phyloP scores from a whole-genome alignment of 352 stramenopile genomes.

The Pythium monospermum region DNA sequence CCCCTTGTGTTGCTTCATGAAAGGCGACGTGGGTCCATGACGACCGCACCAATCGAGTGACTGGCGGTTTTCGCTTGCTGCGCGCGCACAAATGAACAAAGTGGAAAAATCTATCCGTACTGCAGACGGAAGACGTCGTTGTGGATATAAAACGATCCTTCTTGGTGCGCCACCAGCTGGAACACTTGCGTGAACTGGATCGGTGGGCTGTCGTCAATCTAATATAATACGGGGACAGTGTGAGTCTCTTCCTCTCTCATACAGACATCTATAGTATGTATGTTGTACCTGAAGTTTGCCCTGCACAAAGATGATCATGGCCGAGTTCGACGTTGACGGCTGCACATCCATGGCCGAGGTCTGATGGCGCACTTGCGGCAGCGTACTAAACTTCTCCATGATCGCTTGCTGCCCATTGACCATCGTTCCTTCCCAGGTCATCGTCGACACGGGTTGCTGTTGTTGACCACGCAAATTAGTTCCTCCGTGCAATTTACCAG shows the following conservation, averaged over 20 bases:
- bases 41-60: no score
- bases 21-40: no score
- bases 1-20: not conserved
- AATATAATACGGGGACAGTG: not conserved
- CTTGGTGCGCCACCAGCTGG: slow-evolving; percentile 91
- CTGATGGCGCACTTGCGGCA: slow-evolving; percentile 71
- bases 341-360: slow-evolving; percentile 92
- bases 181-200: slow-evolving; percentile 98
- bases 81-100: no score
- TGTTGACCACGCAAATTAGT: slow-evolving; percentile 4
- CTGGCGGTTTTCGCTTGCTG: no score
- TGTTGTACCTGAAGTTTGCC: slow-evolving; percentile 71
- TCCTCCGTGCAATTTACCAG: no score
- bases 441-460: slow-evolving; percentile 68
- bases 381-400: slow-evolving; percentile 81
- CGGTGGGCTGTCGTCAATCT: slow-evolving; percentile 92
- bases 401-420: slow-evolving; percentile 79
- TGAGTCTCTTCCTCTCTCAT: not conserved
- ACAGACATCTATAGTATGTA: not conserved
- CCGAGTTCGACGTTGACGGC: slow-evolving; percentile 83
- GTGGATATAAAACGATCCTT: slow-evolving; percentile 96
- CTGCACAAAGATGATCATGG: slow-evolving; percentile 96
- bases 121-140: slow-evolving; percentile 98
- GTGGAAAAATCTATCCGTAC: slow-evolving; percentile 92
- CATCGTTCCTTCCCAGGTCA: slow-evolving; percentile 78